Conservation (phyloP, 495 filamentous ascomycete species). For the Bryoglossum gracile region DNA sequence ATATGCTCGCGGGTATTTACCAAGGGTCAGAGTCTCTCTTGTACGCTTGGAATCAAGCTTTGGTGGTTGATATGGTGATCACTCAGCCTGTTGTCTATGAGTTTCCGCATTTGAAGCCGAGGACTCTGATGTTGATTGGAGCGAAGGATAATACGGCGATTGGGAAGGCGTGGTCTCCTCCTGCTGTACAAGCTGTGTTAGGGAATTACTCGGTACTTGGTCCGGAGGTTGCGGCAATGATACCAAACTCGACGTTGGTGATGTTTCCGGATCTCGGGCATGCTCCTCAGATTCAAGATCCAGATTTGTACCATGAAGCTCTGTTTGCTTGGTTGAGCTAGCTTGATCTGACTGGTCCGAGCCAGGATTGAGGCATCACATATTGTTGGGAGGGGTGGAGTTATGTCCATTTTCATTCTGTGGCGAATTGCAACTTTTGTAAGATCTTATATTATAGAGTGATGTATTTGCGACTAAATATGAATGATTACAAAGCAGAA, state of each 20-base stretch:
- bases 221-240: conserved; percentile 31
- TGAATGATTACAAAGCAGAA: too few relatives aligned
- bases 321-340: conserved; percentile 34
- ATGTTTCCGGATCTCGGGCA: conserved; percentile 36
- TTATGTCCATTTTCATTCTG: too few relatives aligned
- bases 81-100: conserved; percentile 39
- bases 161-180: conserved; percentile 39
- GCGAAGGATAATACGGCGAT: conserved; percentile 38
- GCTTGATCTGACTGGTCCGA: too few relatives aligned
- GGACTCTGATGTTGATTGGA: conserved; percentile 34
- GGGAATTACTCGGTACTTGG: conserved; percentile 37
- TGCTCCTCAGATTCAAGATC: conserved; percentile 39
- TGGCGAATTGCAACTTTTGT: too few relatives aligned
- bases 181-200: conserved; percentile 31
- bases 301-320: conserved; percentile 29
- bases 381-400: too few relatives aligned
- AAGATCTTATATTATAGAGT: too few relatives aligned
- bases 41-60: conserved; percentile 33
- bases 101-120: conserved; percentile 28
- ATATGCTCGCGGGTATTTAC: conserved; percentile 40
- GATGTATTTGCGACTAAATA: too few relatives aligned
- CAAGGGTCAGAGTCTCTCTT: conserved; percentile 25
- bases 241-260: conserved; percentile 33
- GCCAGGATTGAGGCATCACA: too few relatives aligned
- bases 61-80: conserved; percentile 37